phyloP scores from a whole-genome alignment of 192 early-diverging fungal species.

The Coemansia javaensis region DNA sequence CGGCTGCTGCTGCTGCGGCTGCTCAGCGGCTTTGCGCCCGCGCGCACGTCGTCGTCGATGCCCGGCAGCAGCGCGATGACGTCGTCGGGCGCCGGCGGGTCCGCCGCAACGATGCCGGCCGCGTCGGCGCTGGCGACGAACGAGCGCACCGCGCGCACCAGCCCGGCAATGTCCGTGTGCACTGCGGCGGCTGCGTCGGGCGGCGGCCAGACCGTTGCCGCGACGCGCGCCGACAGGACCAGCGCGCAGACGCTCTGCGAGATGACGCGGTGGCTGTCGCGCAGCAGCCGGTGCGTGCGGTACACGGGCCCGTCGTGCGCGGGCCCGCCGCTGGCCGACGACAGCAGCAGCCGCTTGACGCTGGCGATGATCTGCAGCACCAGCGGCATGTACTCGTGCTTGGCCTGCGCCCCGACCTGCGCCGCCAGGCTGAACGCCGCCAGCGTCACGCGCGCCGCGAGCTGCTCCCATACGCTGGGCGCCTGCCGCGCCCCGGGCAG shows the following conservation, averaged over 20 bases:
- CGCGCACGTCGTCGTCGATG: constrained; percentile 17
- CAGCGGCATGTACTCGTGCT: constrained; percentile 54
- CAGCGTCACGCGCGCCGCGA: constrained; percentile 44
- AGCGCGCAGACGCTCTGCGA: constrained; percentile 80
- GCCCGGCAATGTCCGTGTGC: constrained; percentile 68
- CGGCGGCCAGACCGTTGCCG: constrained; percentile 85
- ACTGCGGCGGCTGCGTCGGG: constrained; percentile 75
- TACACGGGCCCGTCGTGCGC: constrained; percentile 65
- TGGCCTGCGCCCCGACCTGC: constrained; percentile 50
- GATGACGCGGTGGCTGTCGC: constrained; percentile 68
- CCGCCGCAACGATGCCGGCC: constrained; percentile 34
- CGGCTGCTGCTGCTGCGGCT: not conserved
- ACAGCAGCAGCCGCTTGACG: constrained; percentile 78
- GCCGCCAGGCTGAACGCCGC: constrained; percentile 55
- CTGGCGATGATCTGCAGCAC: constrained; percentile 64
- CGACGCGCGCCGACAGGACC: constrained; percentile 74
- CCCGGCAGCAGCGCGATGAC: constrained; percentile 36
- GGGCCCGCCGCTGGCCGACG: constrained; percentile 61
- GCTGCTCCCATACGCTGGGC: constrained; percentile 53
- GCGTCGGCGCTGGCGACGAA: constrained; percentile 71
- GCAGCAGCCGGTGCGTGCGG: constrained; percentile 61
- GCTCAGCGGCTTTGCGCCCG: not conserved
- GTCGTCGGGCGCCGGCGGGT: constrained; percentile 18
- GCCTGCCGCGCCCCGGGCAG: no score
- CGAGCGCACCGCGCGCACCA: constrained; percentile 66